Evolutionary conservation across 176 grass and related monocot genomes (phyloP).

Genomic region (Phyllostachys edulis): DNA sequence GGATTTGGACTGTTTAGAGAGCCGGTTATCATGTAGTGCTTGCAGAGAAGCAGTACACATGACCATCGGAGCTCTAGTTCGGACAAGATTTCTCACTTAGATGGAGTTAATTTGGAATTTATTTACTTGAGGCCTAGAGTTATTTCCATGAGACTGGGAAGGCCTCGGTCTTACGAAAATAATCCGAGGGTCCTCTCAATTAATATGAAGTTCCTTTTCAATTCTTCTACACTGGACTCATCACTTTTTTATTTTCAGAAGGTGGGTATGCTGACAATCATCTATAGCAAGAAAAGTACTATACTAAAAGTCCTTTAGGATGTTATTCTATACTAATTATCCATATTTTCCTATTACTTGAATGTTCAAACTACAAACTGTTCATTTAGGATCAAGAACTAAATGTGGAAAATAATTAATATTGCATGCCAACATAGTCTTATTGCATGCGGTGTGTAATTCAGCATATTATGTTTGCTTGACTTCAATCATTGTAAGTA

Average conservation of each 20-base stretch:
- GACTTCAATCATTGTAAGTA: background rate
- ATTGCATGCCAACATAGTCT: background rate
- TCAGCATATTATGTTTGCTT: background rate
- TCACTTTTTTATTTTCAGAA: slow-evolving; percentile 26
- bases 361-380: background rate
- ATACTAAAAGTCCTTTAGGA: background rate
- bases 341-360: background rate
- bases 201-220: too few relatives aligned
- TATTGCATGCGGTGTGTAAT: background rate
- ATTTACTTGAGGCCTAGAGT: too few relatives aligned
- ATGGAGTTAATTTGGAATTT: too few relatives aligned
- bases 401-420: background rate
- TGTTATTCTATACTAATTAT: slow-evolving; percentile 11
- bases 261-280: slow-evolving; percentile 39
- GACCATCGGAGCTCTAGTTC: too few relatives aligned
- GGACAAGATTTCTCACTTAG: too few relatives aligned
- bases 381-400: background rate
- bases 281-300: background rate
- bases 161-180: too few relatives aligned
- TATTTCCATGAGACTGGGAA: too few relatives aligned
- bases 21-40: too few relatives aligned
- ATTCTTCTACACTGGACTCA: too few relatives aligned
- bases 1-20: too few relatives aligned
- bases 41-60: too few relatives aligned
- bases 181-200: too few relatives aligned